Base-by-base conservation (phyloP, 1,284 basidiomycete species). In the Waitea zeae region DNA sequence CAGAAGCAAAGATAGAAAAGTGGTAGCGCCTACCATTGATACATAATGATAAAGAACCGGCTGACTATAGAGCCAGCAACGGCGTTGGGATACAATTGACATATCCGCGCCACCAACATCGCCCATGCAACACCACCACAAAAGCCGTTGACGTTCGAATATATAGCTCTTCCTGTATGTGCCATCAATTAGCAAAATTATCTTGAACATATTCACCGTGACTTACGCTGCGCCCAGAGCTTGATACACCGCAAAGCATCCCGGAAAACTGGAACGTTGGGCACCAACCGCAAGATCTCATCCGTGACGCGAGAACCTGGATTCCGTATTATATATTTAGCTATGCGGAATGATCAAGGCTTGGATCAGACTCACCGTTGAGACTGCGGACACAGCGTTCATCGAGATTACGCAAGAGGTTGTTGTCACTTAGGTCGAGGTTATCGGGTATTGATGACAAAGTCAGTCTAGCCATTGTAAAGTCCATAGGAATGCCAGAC, bases 71-170 rank as follows among this genome's bases (percentile, higher is more conserved):
- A 87, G 12, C 90, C 90, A 12, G 92, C 88, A 38, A 80, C 77
- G 19, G 89, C 89, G 46, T 84, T 95, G 20, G 95, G 95, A 53
- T 97, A 99, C 38, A 99, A 59, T 50, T 99, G 95, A 61, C 95
- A 99, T 67, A 98, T 92, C 51, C 95, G 78, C 32, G 95, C 95
- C 9, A 96, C 92, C 33, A 97, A 70, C 67, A 98, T 88, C 5
- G 92, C 89, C 95, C 95, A 99, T 14, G 92, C 93, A 3, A 98
- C 93, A 57, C 95, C 95, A 44, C 95, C 95, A 30, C 93, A 70
- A 56, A 97, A 99, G 17, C 93, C 95, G 48, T 93, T 88, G 12
- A 97, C 88, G 56, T 99, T 99, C 3, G 90, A 92, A 57, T 97
- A 97, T 42, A 99, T 95, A 17, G 92, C 95, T 56, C 90, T 70